Evolutionary conservation across 495 filamentous ascomycete species (phyloP), one percentile per base, ranked within the genome.

Genomic region (Podospora tetraspora): DNA sequence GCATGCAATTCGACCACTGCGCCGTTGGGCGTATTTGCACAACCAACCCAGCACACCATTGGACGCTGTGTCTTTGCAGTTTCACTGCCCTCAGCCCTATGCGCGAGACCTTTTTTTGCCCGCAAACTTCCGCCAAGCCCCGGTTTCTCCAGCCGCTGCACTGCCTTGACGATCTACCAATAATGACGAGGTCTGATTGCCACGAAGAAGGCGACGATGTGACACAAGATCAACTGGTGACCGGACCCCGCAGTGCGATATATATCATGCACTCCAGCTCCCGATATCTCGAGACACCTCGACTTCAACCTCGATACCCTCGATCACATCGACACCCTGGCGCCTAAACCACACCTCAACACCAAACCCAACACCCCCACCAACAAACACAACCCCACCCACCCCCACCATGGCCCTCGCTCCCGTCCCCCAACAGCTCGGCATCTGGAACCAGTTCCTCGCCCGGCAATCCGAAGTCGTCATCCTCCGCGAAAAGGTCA

Each of bases 401-500:
- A 25, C 62, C 30, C 10, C 62, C n/a, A 60, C 52, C 32, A 68
- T 68, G 57, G 62, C 70, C 0, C 72, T 83, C 66, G 43, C 62
- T 1, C 77, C 81, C 32, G 62, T 81, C 13, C 73, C 75, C 13
- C 76, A 76, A 9, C 75, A 74, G 11, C 29, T 86, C 59, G 84
- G 81, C 64, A 62, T 88, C 29, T 85, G 85, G 72, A 72, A 80
- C 13, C 78, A 79, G 59, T 85, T 83, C 78, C 74, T 85, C 59
- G 76, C 83, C 8, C 74, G 62, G 13, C 75, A 83, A 59, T 71
- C 78, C 43, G 81, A 85, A 64, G 82, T 81, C 1, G 68, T 89
- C 8, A 67, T 84, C 6, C 72, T 89, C 43, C 85, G 81, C 69
- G 86, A 89, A 68, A 84, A 85, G 61, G 74, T 86, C 5, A 68